Evolutionary conservation across 768 basidiomycete genomes (phyloP).

Genomic region (Pholiota conissans): DNA sequence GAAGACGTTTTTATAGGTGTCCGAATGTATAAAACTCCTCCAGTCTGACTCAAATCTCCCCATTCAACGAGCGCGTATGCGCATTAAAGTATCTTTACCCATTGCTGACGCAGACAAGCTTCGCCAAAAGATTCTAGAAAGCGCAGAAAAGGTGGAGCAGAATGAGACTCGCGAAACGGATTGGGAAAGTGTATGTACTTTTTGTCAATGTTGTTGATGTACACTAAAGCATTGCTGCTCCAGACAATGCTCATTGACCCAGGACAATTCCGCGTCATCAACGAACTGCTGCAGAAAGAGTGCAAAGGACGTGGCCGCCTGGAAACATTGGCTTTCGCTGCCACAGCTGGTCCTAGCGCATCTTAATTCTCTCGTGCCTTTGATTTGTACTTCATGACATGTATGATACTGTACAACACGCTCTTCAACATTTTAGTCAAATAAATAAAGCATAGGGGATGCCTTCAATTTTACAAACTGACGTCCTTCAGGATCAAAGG

Average conservation of each 20-base stretch:
- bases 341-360: slow-evolving; percentile 40
- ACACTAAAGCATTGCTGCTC: background rate
- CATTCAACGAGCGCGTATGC: slow-evolving; percentile 92
- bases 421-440: background rate
- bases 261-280: slow-evolving; percentile 84
- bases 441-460: background rate
- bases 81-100: slow-evolving; percentile 81
- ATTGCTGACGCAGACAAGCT: slow-evolving; percentile 62
- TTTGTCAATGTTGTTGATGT: background rate
- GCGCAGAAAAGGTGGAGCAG: slow-evolving; percentile 82
- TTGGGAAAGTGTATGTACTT: slow-evolving; percentile 80
- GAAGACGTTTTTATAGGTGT: slow-evolving; percentile 54
- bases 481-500: slow-evolving; percentile 54
- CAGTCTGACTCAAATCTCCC: slow-evolving; percentile 85
- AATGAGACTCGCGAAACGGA: slow-evolving; percentile 72
- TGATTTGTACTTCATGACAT: no score
- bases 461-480: slow-evolving; percentile 20
- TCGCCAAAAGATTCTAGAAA: slow-evolving; percentile 67
- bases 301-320: slow-evolving; percentile 85
- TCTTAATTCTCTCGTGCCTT: background rate
- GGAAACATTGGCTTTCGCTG: slow-evolving; percentile 79
- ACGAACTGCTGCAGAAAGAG: slow-evolving; percentile 88
- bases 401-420: background rate
- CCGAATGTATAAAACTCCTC: slow-evolving; percentile 83
- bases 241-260: slow-evolving; percentile 94